Base-by-base conservation (phyloP, 192 early-diverging fungal genomes). In the Coemansia interrupta region DNA sequence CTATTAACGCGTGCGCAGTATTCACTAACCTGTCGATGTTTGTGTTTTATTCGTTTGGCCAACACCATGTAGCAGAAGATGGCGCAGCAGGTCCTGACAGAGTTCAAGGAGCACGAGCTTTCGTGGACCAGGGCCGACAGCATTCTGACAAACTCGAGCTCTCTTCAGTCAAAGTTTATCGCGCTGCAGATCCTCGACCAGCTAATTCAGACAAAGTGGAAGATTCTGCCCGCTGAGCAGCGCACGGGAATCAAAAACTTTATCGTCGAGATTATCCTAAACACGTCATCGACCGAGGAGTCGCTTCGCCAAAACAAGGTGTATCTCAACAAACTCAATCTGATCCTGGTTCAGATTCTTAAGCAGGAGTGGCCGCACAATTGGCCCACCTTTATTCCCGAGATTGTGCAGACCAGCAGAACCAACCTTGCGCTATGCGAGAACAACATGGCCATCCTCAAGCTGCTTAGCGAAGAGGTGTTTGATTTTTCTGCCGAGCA, bases 301-400 rank as follows among this genome's bases (percentile, higher is more conserved):
- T 81, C 84, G 13, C 80, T 96, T 48, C 68, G 83, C 60, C 83
- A 83, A 46, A 86, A 96, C 65, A 85, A 85, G 50, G 83, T 87
- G 39, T 90, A 91, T 26, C 75, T 99, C 55, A 86, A 71, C 77
- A 80, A 99, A 80, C 84, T 99, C 32, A 99, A 99, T 82, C 84
- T 97, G 81, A 92, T 93, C 9, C 79, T 99, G 43, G 97, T 99
- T 0, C 95, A 97, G 88, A 96, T 99, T 48, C 72, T 99, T 61
- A 99, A 99, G 80, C 95, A 99, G 75, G 97, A 99, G 73, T 99
- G 97, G 97, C 97, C 97, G 12, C 92, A 92, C 66, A 94, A 96
- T 68, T 99, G 97, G 97, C 97, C 97, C 3, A 81, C 83, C 23
- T 99, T 99, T 68, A 98, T 99, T 62, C 91, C 97, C 17, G 96